A percentile compares a stretch with the other conserved stretches of the same genome.
Evolutionary conservation across 2,329 filamentous ascomycete species (phyloP).

Genomic region (Fusarium sp.): DNA sequence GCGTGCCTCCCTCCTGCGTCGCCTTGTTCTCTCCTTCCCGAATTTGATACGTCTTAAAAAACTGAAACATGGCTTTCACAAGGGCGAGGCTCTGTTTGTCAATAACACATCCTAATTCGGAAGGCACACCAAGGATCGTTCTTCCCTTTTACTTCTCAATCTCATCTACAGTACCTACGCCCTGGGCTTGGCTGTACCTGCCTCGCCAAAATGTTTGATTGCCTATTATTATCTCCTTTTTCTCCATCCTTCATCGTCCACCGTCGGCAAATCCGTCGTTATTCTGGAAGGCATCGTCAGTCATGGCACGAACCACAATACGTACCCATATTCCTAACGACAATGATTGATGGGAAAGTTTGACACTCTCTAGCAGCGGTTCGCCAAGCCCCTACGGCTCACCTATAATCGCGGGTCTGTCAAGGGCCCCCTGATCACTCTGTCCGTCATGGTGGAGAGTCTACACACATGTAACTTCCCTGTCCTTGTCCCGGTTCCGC

Average conservation of each 20-base stretch:
- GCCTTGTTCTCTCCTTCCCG: constrained; percentile 25
- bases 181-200: neutral
- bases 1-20: constrained; percentile 13
- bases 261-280: neutral
- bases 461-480: neutral
- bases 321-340: constrained; percentile 16
- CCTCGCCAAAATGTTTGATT: neutral
- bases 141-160: constrained; percentile 20
- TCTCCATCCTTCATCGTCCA: neutral
- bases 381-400: constrained; percentile 37
- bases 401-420: constrained; percentile 22
- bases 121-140: constrained; percentile 31
- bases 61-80: constrained; percentile 42
- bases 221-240: neutral
- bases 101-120: constrained; percentile 22
- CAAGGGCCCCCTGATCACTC: constrained; percentile 33
- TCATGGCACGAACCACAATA: constrained; percentile 30
- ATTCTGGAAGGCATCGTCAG: neutral
- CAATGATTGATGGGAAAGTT: constrained; percentile 43
- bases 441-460: constrained; percentile 39
- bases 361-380: constrained; percentile 15
- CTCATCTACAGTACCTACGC: neutral
- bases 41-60: constrained; percentile 41
- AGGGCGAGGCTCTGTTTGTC: constrained; percentile 22
- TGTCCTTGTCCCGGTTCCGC: constrained; percentile 32